These are phyloP conservation scores for Pseudoscleropodium purum DNA, from an alignment of 225 moss, liverwort and hornwort species.

Conservation along the genomic window DNA sequence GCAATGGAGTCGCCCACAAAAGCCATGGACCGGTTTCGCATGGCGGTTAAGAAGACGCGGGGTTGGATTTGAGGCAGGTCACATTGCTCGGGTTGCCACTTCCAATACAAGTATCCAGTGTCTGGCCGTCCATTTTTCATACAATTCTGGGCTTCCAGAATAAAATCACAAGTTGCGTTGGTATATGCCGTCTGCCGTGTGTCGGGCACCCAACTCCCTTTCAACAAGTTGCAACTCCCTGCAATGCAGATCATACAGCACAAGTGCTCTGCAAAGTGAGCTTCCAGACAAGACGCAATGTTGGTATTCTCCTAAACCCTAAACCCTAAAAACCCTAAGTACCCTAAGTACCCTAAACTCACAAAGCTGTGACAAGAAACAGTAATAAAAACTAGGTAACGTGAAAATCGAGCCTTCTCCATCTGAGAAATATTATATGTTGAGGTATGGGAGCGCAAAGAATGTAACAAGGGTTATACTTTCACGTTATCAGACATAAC, in stretches of 20 bases:
- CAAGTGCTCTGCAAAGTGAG: not conserved
- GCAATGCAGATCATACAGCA: not conserved
- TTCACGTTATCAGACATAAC: not conserved
- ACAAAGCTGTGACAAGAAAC: not conserved
- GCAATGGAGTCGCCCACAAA: constrained; percentile 87
- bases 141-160: constrained; percentile 55
- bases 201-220: constrained; percentile 75
- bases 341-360: not conserved
- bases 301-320: not conserved
- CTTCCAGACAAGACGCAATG: not conserved
- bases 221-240: constrained; percentile 47
- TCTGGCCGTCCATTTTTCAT: constrained; percentile 66
- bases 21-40: constrained; percentile 45
- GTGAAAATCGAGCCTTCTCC: not conserved
- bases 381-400: not conserved
- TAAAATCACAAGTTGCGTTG: constrained; percentile 43
- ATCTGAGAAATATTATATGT: not conserved
- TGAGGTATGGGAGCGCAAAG: not conserved
- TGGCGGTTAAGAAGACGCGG: constrained; percentile 25
- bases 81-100: constrained; percentile 74
- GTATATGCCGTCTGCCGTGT: constrained; percentile 40
- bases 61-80: constrained; percentile 51
- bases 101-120: constrained; percentile 47
- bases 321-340: not conserved
- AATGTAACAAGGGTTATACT: not conserved